Evolutionary conservation across 2,329 filamentous ascomycete species (phyloP), one percentile per base, ranked within the genome.

Genomic region (Tolypocladium paradoxum): DNA sequence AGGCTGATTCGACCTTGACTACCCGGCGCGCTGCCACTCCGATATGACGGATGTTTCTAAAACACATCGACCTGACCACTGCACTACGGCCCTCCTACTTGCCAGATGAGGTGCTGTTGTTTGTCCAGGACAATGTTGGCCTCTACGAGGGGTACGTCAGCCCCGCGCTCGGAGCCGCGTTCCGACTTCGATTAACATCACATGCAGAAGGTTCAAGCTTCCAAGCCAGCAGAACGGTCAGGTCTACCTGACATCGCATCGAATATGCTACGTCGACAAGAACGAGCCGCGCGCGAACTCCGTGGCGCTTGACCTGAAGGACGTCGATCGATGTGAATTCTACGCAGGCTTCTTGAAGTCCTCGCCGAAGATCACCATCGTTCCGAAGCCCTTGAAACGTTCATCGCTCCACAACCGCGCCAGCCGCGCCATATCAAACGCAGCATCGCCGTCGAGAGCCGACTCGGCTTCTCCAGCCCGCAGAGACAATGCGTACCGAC

Each of bases 51-150:
- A 97, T 97, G 92, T 96, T 95, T 82, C 79, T 96, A 78, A 92
- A 95, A 79, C 84, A 87, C 64, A 81, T 97, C 70, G 92, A 99
- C 73, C 82, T 99, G 65, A 99, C 93, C 54, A 96, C 92, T 74
- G 93, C 93, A 67, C 82, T 96, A 67, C 88, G 93, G 77, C 93
- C 93, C 64, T 87, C 86, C 56, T 87, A 96, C 68, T 81, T 95
- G 60, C 87, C 90, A 65, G 93, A 96, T 77, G 93, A 99, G 79
- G 87, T 89, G 61, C 78, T 97, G 52, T 80, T 99, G 55, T 97
- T 96, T 73, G 92, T 99, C 54, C 92, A 97, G 75, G 91, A 97
- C 77, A 91, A 90, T 69, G 91, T 99, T 63, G 93, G 93, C 61
- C 78, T 99, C 57, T 99, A 99, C 74, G 90, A 97, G 78, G 93